These are phyloP conservation scores for Coelastrella sp. DNA, from an alignment of 139 green algal genomes.

Conservation along the genomic window DNA sequence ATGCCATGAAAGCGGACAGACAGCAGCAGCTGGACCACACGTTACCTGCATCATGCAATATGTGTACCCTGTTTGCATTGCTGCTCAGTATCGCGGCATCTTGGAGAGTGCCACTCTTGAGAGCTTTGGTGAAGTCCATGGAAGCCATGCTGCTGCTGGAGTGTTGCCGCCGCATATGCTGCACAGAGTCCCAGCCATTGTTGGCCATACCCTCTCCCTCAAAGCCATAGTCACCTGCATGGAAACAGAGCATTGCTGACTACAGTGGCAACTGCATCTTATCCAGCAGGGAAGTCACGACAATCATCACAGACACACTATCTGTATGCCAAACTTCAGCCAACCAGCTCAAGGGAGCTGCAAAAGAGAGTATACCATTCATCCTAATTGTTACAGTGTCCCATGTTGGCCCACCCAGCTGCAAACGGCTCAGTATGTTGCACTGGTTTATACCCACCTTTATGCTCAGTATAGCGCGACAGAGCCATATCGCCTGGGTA, in stretches of 20 bases:
- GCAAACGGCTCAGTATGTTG: not conserved
- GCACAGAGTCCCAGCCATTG: slow-evolving; percentile 23
- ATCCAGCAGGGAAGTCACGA: too few relatives aligned
- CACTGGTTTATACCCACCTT: too few relatives aligned
- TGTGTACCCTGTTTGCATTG: slow-evolving; percentile 25
- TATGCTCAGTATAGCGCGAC: not conserved
- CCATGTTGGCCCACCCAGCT: not conserved
- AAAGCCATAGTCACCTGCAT: not conserved
- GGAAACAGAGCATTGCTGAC: too few relatives aligned
- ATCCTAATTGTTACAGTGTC: too few relatives aligned
- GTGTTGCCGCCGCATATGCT: not conserved
- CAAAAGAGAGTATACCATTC: too few relatives aligned
- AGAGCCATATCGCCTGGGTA: not conserved
- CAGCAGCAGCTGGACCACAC: not conserved
- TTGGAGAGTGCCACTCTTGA: not conserved
- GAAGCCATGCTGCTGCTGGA: slow-evolving; percentile 12
- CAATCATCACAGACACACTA: too few relatives aligned
- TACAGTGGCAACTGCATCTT: too few relatives aligned
- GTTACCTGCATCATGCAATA: slow-evolving; percentile 39
- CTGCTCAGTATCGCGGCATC: slow-evolving; percentile 28
- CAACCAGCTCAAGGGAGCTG: too few relatives aligned
- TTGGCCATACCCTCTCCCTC: not conserved
- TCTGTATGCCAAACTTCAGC: not conserved
- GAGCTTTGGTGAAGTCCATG: not conserved
- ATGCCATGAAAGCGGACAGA: not conserved